Percentiles rank a stretch among this genome's conserved stretches.
phyloP scores from a whole-genome alignment of 805 yeast genomes.

The Suhomyces faveliae region DNA sequence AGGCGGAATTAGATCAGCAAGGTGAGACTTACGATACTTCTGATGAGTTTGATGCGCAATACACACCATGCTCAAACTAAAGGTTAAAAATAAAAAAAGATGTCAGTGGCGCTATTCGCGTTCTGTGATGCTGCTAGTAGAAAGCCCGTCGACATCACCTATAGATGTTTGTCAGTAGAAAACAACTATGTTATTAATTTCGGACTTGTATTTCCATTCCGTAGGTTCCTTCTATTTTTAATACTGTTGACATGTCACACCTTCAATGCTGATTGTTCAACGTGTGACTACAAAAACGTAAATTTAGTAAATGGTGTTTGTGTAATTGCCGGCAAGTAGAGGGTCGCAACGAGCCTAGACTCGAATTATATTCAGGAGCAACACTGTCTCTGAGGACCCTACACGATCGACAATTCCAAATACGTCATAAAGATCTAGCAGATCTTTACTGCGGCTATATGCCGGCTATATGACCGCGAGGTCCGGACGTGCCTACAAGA shows the following conservation, averaged over 20 bases:
- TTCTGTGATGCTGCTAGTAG: no score
- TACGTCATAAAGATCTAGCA: slow-evolving; percentile 1
- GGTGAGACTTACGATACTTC: slow-evolving; percentile 3
- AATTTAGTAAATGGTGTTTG: neutral
- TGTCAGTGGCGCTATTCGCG: neutral
- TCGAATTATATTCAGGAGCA: neutral
- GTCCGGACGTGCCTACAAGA: neutral
- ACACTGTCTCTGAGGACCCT: neutral
- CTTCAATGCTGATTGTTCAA: neutral
- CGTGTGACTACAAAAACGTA: neutral
- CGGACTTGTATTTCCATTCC: neutral
- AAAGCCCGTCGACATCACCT: no score
- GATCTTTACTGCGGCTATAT: neutral
- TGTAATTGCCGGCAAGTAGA: neutral
- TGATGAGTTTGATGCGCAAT: neutral
- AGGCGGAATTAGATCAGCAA: slow-evolving; percentile 7
- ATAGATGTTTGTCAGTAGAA: no score
- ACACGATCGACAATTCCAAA: neutral
- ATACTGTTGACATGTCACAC: neutral
- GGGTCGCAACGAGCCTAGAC: slow-evolving; percentile 1
- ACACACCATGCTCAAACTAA: neutral
- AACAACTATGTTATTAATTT: neutral
- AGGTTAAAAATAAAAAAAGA: no score
- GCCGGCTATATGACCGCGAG: neutral
- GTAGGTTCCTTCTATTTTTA: neutral